These are phyloP conservation scores for Diutina catenulata DNA, from an alignment of 1,139 yeast species.

Conservation along the genomic window DNA sequence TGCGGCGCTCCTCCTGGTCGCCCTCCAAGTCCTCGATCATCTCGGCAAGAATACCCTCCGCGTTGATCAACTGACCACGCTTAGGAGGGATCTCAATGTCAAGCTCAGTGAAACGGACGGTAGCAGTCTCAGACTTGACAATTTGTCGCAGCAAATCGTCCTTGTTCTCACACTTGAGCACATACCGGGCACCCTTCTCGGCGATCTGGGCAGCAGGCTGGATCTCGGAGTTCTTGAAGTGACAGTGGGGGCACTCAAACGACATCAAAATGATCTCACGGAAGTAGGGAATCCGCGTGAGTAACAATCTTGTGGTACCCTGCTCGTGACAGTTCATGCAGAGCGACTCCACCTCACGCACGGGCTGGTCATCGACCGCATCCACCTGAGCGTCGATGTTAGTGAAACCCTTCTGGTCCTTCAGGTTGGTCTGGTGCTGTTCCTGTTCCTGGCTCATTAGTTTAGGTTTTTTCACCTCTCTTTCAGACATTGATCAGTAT, in stretches of 20 bases:
- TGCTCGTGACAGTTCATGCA: conserved; percentile 92
- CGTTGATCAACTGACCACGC: conserved; percentile 84
- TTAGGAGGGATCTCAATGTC: conserved; percentile 94
- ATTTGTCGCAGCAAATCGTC: conserved; percentile 82
- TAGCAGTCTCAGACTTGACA: conserved; percentile 80
- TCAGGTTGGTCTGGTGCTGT: not conserved
- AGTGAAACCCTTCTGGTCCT: too few relatives aligned
- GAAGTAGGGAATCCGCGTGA: conserved; percentile 87
- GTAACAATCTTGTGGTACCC: conserved; percentile 72
- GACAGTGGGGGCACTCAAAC: conserved; percentile 92
- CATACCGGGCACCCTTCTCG: conserved; percentile 74
- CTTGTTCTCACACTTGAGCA: conserved; percentile 56
- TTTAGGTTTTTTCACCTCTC: too few relatives aligned
- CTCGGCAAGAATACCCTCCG: conserved; percentile 79
- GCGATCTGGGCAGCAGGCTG: conserved; percentile 90
- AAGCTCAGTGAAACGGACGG: conserved; percentile 71
- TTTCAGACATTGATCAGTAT: too few relatives aligned
- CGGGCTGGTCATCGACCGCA: conserved; percentile 83
- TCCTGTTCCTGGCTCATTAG: too few relatives aligned
- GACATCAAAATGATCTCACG: conserved; percentile 91
- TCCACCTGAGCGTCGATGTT: conserved; percentile 1
- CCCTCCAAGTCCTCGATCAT: conserved; percentile 71
- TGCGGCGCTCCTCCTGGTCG: conserved; percentile 74
- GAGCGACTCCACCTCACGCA: conserved; percentile 85
- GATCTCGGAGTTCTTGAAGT: conserved; percentile 79